These are phyloP conservation scores for Spizellomyces sp. DNA, from an alignment of 192 early-diverging fungal species.

Conservation along the genomic window DNA sequence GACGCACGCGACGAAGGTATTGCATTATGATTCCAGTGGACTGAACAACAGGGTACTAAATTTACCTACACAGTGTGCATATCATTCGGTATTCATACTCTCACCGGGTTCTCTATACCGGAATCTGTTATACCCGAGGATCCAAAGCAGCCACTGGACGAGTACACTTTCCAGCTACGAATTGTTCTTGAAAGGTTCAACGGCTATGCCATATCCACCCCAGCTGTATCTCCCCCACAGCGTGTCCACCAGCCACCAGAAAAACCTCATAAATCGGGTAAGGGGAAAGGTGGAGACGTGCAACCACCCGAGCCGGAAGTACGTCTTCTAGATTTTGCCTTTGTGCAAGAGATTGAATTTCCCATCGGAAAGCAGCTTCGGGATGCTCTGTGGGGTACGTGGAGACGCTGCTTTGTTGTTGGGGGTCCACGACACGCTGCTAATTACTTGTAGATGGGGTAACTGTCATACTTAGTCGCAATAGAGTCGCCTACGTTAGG, in stretches of 20 bases:
- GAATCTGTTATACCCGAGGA: not conserved
- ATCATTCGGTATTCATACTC: not conserved
- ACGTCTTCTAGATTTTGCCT: not conserved
- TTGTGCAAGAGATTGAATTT: not conserved
- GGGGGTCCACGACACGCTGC: not conserved
- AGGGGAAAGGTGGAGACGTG: not conserved
- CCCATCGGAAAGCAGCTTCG: not conserved
- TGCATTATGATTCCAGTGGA: too few species aligned
- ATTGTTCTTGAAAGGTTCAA: not conserved
- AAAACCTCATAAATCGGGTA: not conserved
- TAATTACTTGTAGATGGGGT: not conserved
- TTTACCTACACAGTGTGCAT: too few species aligned
- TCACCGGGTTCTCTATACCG: not conserved
- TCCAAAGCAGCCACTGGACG: not conserved
- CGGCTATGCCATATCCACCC: not conserved
- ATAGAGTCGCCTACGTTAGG: too few species aligned
- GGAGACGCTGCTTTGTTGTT: not conserved
- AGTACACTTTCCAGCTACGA: constrained; percentile 8
- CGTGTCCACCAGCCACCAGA: constrained; percentile 1
- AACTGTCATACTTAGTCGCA: not conserved
- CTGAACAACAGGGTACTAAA: too few species aligned
- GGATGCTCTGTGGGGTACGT: constrained; percentile 4
- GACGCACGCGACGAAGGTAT: not conserved
- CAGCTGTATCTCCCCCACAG: not conserved
- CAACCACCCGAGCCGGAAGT: not conserved